Evolutionary conservation across 768 basidiomycete species (phyloP), one percentile per base, ranked within the genome.

Genomic region (Psilocybe cubensis): DNA sequence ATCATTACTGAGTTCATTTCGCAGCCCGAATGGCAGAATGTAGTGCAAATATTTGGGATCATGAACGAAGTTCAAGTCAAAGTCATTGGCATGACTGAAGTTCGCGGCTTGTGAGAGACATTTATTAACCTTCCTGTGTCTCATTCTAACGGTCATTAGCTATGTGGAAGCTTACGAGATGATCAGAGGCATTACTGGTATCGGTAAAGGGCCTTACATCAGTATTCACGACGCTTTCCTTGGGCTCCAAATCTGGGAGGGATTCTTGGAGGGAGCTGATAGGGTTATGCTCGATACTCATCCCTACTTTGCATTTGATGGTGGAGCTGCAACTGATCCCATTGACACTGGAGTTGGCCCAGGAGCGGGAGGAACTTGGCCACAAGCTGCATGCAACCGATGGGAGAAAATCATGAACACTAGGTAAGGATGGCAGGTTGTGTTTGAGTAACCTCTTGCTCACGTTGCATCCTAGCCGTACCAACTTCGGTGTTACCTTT

Each of bases 1-100:
- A 82, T 87, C 46, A 75, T 91, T 65, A 81, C 85, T 50, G 89
- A 91, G 70, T 96, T 95, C 74, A 88, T 96, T 69, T 81, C 83
- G n/a, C 89, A 92, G 70, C 81, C 86, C 2, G 82, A 92, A 64
- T 92, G 89, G 76, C 76, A 73, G 55, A 75, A 87, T 53, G 81
- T 93, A 18, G 79, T 89, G 7, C 79, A 78, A 11, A 75, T 85
- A 56, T 89, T 88, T 64, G 82, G 87, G 29, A 82, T 89, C 58
- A 62, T 89, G 53, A 89, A 89, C 61, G 88, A 89, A 69, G 78
- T 86, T 1, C 70, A 81, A 27, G 56, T 82, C 29, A 62, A 67
- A 14, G 76, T 75, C 18, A 88, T 93, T 42, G 89, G 90, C n/a
- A 66, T 66, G 41, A 73, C 79, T 17, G 69, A 76, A 38, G 61